A percentile compares a stretch with the other conserved stretches of the same genome.
Evolutionary conservation across 306 rosid genomes (phyloP).

Genomic region (Elaeagnus macrophylla): DNA sequence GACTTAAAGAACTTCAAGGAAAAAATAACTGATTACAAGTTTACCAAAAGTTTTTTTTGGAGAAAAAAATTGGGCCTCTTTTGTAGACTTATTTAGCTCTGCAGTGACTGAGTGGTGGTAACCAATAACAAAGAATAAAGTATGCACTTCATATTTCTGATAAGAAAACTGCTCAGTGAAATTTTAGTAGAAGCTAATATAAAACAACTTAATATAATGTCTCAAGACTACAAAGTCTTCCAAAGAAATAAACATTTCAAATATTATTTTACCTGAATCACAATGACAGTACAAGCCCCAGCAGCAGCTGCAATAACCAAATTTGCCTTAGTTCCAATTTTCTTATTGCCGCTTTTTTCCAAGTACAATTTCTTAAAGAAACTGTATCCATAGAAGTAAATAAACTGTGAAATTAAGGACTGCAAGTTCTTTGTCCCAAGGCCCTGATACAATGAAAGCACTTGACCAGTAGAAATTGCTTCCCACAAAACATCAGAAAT

Average conservation of each 20-base stretch:
- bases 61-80: background rate
- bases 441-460: conserved; percentile 84
- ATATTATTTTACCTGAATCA: conserved; percentile 50
- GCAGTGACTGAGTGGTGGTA: background rate
- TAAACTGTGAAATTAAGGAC: conserved; percentile 64
- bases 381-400: conserved; percentile 95
- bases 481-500: conserved; percentile 93
- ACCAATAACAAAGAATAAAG: background rate
- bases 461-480: conserved; percentile 65
- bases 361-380: conserved; percentile 71
- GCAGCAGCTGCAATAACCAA: conserved; percentile 77
- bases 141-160: background rate
- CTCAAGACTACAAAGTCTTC: too few species aligned
- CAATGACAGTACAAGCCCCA: conserved; percentile 69
- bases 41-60: background rate
- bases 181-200: background rate
- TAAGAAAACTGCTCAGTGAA: background rate
- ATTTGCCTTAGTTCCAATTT: conserved; percentile 71
- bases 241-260: background rate
- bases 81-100: background rate
- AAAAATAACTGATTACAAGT: background rate
- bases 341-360: conserved; percentile 56
- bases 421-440: conserved; percentile 85
- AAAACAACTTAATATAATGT: background rate
- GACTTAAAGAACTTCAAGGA: background rate